A percentile compares a stretch with the other conserved stretches of the same genome.
Evolutionary conservation across 768 basidiomycete genomes (phyloP).

Genomic region (Terana coerulea): DNA sequence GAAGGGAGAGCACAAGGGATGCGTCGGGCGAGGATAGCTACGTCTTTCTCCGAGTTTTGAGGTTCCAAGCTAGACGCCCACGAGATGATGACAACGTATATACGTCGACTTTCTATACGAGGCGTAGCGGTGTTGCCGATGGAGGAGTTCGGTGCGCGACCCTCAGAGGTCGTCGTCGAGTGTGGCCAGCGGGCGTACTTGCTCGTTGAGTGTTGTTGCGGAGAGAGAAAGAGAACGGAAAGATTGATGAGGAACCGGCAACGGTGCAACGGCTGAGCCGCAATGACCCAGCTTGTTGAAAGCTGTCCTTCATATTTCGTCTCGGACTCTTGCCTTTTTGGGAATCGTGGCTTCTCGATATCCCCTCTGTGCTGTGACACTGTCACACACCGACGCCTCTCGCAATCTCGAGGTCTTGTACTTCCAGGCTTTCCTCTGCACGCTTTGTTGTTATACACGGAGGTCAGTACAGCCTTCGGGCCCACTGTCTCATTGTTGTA

Average conservation of each 20-base stretch:
- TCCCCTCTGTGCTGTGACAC: slow-evolving; percentile 13
- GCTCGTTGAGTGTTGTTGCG: slow-evolving; percentile 8
- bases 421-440: neutral
- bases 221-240: slow-evolving; percentile 12
- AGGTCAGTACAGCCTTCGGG: neutral
- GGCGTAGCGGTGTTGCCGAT: slow-evolving; percentile 8
- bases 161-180: slow-evolving; percentile 1
- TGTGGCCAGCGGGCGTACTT: slow-evolving; percentile 1
- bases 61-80: slow-evolving; percentile 14
- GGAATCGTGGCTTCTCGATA: slow-evolving; percentile 10
- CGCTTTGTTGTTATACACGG: neutral
- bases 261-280: slow-evolving; percentile 16
- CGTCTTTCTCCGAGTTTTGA: slow-evolving; percentile 17
- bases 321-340: slow-evolving; percentile 16
- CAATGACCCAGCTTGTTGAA: slow-evolving; percentile 14
- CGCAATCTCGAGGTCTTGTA: too few relatives aligned
- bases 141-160: neutral
- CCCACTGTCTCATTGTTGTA: neutral
- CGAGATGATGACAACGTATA: slow-evolving; percentile 8
- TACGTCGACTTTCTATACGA: neutral
- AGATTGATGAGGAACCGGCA: slow-evolving; percentile 12
- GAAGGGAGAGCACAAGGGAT: slow-evolving; percentile 4
- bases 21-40: slow-evolving; percentile 18
- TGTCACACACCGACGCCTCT: slow-evolving; percentile 8
- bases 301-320: slow-evolving; percentile 20